Conservation (phyloP, 768 basidiomycete species). For the Rhizopogon rudus region DNA sequence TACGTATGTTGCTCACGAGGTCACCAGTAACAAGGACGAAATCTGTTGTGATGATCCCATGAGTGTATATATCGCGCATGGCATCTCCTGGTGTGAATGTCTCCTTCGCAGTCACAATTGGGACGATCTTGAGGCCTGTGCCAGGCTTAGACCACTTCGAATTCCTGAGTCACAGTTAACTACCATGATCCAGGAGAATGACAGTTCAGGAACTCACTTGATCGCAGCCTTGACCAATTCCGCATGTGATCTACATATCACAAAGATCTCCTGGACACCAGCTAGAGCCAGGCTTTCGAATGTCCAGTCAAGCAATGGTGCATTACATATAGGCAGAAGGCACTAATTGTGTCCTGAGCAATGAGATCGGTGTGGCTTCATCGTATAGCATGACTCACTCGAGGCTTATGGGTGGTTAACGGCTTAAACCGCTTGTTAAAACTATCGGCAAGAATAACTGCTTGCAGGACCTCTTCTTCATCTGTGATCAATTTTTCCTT, state of each 20-base stretch:
- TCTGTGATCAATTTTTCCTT: constrained; percentile 66
- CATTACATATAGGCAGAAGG: constrained; percentile 91
- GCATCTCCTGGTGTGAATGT: constrained; percentile 89
- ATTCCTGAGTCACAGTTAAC: constrained; percentile 38
- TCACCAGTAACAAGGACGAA: constrained; percentile 91
- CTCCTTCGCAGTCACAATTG: constrained; percentile 81
- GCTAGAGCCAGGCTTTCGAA: constrained; percentile 93
- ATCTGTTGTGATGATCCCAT: constrained; percentile 85
- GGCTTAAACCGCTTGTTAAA: constrained; percentile 93
- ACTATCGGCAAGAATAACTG: constrained; percentile 93
- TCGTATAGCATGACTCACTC: constrained; percentile 46
- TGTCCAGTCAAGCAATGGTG: constrained; percentile 92
- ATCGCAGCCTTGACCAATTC: constrained; percentile 83
- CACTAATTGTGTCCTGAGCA: constrained; percentile 46
- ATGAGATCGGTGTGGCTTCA: constrained; percentile 13
- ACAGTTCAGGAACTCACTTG: constrained; percentile 41
- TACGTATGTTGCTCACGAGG: constrained; percentile 87
- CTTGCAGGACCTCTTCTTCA: constrained; percentile 87
- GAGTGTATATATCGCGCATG: constrained; percentile 90
- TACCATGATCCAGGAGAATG: constrained; percentile 1
- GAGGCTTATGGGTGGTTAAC: constrained; percentile 80
- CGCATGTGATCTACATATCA: constrained; percentile 89
- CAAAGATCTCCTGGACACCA: constrained; percentile 93
- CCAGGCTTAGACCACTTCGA: constrained; percentile 84
- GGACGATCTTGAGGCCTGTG: constrained; percentile 77